Evolutionary conservation across 257 asterid genomes (phyloP).

Genomic region (Avicennia marina): DNA sequence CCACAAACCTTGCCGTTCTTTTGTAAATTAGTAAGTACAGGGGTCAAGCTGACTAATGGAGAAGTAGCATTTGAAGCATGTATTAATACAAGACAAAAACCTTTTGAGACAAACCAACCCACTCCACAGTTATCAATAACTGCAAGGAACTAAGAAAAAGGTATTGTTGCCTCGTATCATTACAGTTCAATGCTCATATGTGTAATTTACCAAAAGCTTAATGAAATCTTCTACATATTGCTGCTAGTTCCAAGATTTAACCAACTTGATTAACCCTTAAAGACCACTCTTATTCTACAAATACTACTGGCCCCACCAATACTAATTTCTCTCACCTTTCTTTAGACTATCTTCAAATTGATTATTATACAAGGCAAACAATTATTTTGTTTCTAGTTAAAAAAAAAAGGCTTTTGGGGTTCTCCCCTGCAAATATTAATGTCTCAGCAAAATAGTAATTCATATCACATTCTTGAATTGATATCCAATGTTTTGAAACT

Average conservation of each 20-base stretch:
- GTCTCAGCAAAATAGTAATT: neutral
- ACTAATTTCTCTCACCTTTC: neutral
- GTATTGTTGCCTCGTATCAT: neutral
- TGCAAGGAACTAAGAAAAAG: neutral
- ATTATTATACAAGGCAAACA: neutral
- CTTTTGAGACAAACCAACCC: slow-evolving; percentile 7
- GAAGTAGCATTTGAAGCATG: neutral
- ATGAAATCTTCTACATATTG: neutral
- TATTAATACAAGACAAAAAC: neutral
- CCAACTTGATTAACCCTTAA: slow-evolving; percentile 1
- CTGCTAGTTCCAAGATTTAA: neutral
- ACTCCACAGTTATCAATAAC: neutral
- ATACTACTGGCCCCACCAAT: neutral
- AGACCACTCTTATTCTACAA: neutral
- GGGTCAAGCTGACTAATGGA: neutral
- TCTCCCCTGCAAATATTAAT: neutral
- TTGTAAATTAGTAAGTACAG: neutral
- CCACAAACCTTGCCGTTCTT: neutral
- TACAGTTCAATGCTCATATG: neutral
- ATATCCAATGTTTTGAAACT: neutral
- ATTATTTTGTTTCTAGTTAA: no score
- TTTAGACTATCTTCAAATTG: neutral
- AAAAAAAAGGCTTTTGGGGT: neutral
- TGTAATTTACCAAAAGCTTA: neutral
- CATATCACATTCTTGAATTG: neutral